Evolutionary conservation across 257 asterid species (phyloP).

Genomic region (Perilla frutescens): DNA sequence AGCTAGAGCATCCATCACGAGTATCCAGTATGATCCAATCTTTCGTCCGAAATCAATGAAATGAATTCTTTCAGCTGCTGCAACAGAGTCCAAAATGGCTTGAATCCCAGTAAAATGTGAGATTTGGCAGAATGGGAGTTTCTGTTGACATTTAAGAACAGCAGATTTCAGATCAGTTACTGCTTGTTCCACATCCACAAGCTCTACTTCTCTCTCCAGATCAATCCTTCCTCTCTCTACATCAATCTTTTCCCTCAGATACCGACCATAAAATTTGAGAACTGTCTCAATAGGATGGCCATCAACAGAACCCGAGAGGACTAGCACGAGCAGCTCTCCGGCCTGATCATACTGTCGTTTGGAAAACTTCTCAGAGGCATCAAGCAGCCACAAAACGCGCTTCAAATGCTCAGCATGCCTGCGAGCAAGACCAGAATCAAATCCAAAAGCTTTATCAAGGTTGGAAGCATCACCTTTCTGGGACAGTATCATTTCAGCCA

Average conservation of each 20-base stretch:
- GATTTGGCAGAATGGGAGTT: slow-evolving; percentile 42
- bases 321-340: background rate
- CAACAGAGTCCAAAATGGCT: slow-evolving; percentile 44
- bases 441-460: background rate
- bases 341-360: background rate
- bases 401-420: background rate
- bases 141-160: background rate
- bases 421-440: background rate
- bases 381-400: background rate
- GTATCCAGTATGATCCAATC: slow-evolving; percentile 48
- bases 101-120: slow-evolving; percentile 48
- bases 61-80: slow-evolving; percentile 46
- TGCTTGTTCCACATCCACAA: slow-evolving; percentile 33
- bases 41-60: slow-evolving; percentile 45
- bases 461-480: background rate
- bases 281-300: background rate
- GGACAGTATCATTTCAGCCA: background rate
- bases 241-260: background rate
- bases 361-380: slow-evolving; percentile 12
- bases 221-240: background rate
- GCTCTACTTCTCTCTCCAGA: slow-evolving; percentile 16
- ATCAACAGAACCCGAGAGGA: background rate
- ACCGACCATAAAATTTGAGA: background rate
- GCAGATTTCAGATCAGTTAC: background rate
- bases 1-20: slow-evolving; percentile 50